A percentile compares a stretch with the other conserved stretches of the same genome.
Evolutionary conservation across 495 filamentous ascomycete species (phyloP).

Genomic region (Aspergillus funiculosus): DNA sequence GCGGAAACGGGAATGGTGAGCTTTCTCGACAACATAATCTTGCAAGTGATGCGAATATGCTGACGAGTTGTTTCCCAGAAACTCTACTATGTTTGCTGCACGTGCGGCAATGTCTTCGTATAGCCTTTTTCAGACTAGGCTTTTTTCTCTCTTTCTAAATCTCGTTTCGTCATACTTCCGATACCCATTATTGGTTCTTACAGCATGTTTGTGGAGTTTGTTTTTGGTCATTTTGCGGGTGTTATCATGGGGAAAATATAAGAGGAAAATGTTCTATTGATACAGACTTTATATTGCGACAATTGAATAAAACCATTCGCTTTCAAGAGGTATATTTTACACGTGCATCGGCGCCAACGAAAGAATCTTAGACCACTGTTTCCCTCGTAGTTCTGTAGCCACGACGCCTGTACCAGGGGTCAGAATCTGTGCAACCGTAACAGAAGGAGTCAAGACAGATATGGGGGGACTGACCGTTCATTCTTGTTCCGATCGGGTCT

Average conservation of each 20-base stretch:
- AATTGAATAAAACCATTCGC: slow-evolving; percentile 27
- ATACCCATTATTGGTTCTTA: slow-evolving; percentile 32
- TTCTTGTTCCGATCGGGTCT: slow-evolving; percentile 86
- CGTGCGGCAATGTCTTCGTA: slow-evolving; percentile 82
- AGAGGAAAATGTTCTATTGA: slow-evolving; percentile 27
- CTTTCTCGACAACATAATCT: slow-evolving; percentile 3
- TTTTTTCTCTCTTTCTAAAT: slow-evolving; percentile 13
- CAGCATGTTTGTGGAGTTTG: slow-evolving; percentile 29
- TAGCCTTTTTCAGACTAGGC: too few relatives aligned
- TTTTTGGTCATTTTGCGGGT: slow-evolving; percentile 15
- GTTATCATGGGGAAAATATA: slow-evolving; percentile 3
- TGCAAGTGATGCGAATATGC: neutral
- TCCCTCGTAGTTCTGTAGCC: slow-evolving; percentile 76
- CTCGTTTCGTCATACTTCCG: slow-evolving; percentile 22
- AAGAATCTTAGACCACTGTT: slow-evolving; percentile 96
- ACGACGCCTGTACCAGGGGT: slow-evolving; percentile 59
- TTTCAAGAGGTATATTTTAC: slow-evolving; percentile 46
- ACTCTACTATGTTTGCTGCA: slow-evolving; percentile 95
- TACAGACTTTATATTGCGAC: slow-evolving; percentile 30
- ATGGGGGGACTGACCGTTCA: slow-evolving; percentile 59
- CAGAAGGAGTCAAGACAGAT: neutral
- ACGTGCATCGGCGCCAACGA: slow-evolving; percentile 91
- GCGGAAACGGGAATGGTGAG: slow-evolving; percentile 97
- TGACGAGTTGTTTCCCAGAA: slow-evolving; percentile 52
- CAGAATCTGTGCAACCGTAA: slow-evolving; percentile 16